phyloP scores from a whole-genome alignment of 768 basidiomycete genomes.

The Mycena rebaudengoi region DNA sequence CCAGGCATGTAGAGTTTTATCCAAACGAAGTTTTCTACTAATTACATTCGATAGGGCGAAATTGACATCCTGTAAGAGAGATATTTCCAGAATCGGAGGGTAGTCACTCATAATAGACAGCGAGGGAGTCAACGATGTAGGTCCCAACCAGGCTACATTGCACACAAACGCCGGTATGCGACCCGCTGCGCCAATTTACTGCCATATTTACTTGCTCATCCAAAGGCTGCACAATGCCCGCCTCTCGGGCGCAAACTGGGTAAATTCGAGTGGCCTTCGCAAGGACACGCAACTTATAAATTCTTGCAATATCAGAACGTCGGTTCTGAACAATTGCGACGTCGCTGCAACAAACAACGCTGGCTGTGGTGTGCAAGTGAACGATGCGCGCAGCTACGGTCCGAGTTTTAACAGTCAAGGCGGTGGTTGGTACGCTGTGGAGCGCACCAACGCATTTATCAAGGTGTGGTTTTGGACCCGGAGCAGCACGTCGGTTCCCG shows the following conservation, averaged over 20 bases:
- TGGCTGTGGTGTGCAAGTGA: slow-evolving; percentile 62
- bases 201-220: not conserved
- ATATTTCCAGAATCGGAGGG: no score
- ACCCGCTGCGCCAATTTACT: no score
- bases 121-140: slow-evolving; percentile 66
- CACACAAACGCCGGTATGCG: slow-evolving; percentile 61
- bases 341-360: slow-evolving; percentile 55
- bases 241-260: slow-evolving; percentile 55
- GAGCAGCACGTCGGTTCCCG: slow-evolving; percentile 49
- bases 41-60: no score
- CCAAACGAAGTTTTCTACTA: no score
- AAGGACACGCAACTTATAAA: not conserved
- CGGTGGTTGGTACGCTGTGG: slow-evolving; percentile 75
- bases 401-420: slow-evolving; percentile 65
- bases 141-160: slow-evolving; percentile 60
- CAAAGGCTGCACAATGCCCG: slow-evolving; percentile 63
- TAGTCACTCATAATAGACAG: no score
- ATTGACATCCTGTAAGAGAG: no score
- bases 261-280: slow-evolving; percentile 29
- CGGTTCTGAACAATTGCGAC: slow-evolving; percentile 58
- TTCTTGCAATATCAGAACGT: slow-evolving; percentile 39
- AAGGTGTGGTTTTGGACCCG: slow-evolving; percentile 81
- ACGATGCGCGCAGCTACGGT: slow-evolving; percentile 59
- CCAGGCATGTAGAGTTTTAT: slow-evolving; percentile 44
- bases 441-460: slow-evolving; percentile 63